phyloP scores from a whole-genome alignment of 805 yeast genomes.

The Cyberlindnera suaveolens region DNA sequence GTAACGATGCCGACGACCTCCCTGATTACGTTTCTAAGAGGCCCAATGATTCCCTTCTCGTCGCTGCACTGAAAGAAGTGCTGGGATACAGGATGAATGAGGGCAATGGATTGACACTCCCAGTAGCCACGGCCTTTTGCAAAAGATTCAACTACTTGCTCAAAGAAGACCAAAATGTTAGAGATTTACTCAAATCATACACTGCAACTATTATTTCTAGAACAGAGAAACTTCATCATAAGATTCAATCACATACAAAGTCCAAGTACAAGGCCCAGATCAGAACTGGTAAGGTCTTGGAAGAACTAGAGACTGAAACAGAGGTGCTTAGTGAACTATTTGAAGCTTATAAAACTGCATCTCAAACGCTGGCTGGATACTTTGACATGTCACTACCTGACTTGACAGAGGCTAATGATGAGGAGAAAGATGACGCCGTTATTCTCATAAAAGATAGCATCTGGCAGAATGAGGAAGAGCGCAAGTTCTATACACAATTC shows the following conservation, averaged over 20 bases:
- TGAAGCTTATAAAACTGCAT: constrained; percentile 38
- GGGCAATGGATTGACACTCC: constrained; percentile 25
- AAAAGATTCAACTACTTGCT: constrained; percentile 38
- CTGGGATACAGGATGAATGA: constrained; percentile 33
- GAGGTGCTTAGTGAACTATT: constrained; percentile 29
- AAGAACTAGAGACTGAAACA: constrained; percentile 32
- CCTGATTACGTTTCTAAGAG: constrained; percentile 39
- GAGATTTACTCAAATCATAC: constrained; percentile 33
- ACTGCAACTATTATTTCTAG: constrained; percentile 35
- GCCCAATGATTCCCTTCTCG: constrained; percentile 33
- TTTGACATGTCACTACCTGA: constrained; percentile 34
- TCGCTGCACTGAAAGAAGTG: constrained; percentile 39
- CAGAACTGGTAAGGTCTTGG: constrained; percentile 54
- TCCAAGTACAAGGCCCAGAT: constrained; percentile 51
- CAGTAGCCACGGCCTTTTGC: constrained; percentile 41
- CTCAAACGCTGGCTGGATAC: constrained; percentile 37
- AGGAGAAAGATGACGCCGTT: constrained; percentile 21
- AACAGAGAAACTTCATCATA: constrained; percentile 31
- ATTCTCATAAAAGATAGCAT: constrained; percentile 24
- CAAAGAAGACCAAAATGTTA: constrained; percentile 22
- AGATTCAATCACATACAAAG: constrained; percentile 29
- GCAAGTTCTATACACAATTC: constrained; percentile 54
- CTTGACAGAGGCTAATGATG: constrained; percentile 25
- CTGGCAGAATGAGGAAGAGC: constrained; percentile 67
- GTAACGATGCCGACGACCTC: constrained; percentile 36